Base-by-base conservation (phyloP, 1,284 basidiomycete species). In the Cystobasidium slooffiae region DNA sequence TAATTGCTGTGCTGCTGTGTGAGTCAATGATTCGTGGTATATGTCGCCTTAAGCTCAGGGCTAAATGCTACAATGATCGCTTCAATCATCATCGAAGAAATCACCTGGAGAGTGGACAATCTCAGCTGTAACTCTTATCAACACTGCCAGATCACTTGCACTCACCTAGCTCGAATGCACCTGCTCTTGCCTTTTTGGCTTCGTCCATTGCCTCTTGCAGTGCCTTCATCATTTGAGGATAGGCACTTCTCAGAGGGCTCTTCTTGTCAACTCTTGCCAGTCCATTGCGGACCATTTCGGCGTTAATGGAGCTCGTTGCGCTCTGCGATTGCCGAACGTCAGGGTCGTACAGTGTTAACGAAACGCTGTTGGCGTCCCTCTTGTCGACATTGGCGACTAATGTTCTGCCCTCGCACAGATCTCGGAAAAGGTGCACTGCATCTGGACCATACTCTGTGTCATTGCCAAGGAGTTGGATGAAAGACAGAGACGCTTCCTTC, bases 361-460 rank as follows among this genome's bases (percentile, higher is more conserved):
- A 68, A 22, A 79, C 76, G 37, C 75, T 56, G 46, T 63, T 69
- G 39, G 72, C 37, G 80, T 96, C 94, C 79, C 86, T 88, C 80
- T 90, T 87, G 82, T 97, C 94, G 74, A 94, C 84, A 83, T 94
- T 96, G 47, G 93, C 94, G 56, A 97, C 85, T 43, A 97, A 86
- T 82, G 94, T 93, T 72, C 91, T 90, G 41, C 91, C 92, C 83
- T 93, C 93, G 78, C 91, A 91, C 24, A 94, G 85, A 37, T 87
- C 83, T 43, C 89, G 88, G 88, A 97, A 97, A 67, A 91, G 89
- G 73, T 92, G 89, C 66, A 93, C 81, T 3, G 94, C 91, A 77
- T 97, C 94, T 3, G 85, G 81, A 66, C 90, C 88, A 83, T 97
- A 95, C 59, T 80, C 78, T 47, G 77, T 78, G 52, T 79, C 79